These are phyloP conservation scores for Fusarium begoniae DNA, from an alignment of 2,329 filamentous ascomycete genomes.

Conservation along the genomic window DNA sequence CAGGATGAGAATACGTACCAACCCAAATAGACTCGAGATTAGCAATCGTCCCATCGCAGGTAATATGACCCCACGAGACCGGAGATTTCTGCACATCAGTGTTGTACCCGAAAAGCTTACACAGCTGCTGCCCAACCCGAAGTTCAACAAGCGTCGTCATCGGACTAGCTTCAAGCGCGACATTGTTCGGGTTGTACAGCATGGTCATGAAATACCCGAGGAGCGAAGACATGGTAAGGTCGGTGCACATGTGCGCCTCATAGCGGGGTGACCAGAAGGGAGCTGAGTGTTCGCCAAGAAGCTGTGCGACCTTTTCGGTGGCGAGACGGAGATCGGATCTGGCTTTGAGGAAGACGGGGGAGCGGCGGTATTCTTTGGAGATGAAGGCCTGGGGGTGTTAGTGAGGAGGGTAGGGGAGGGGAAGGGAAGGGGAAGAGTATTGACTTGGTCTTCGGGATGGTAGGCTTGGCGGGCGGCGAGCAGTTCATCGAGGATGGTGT, in stretches of 20 bases:
- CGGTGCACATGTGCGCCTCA: slow-evolving; percentile 57
- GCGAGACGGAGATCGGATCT: slow-evolving; percentile 48
- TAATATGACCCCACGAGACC: slow-evolving; percentile 55
- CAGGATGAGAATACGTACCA: slow-evolving; percentile 18
- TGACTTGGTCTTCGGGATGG: slow-evolving; percentile 50
- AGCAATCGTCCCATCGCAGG: slow-evolving; percentile 56
- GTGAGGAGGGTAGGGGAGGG: fast-evolving
- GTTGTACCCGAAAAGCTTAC: slow-evolving; percentile 56
- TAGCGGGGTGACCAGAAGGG: slow-evolving; percentile 59
- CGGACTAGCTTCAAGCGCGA: slow-evolving; percentile 57
- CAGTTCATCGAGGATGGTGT: slow-evolving; percentile 51
- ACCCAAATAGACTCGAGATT: slow-evolving; percentile 60
- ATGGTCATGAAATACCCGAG: slow-evolving; percentile 60
- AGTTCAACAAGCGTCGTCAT: slow-evolving; percentile 56
- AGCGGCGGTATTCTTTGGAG: slow-evolving; percentile 46
- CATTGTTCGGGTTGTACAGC: slow-evolving; percentile 61
- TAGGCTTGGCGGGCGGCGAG: slow-evolving; percentile 47
- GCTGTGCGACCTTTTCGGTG: slow-evolving; percentile 47
- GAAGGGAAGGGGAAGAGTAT: fast-evolving
- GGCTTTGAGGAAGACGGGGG: slow-evolving; percentile 46
- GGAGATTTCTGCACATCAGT: slow-evolving; percentile 42
- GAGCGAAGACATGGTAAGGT: slow-evolving; percentile 54
- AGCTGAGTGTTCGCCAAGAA: slow-evolving; percentile 54
- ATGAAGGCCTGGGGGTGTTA: slow-evolving; percentile 45
- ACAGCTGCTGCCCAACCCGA: slow-evolving; percentile 56